Percentiles rank a stretch among this genome's conserved stretches.
Conservation (phyloP, 2,329 filamentous ascomycete genomes). For the Claviceps arundinis region DNA sequence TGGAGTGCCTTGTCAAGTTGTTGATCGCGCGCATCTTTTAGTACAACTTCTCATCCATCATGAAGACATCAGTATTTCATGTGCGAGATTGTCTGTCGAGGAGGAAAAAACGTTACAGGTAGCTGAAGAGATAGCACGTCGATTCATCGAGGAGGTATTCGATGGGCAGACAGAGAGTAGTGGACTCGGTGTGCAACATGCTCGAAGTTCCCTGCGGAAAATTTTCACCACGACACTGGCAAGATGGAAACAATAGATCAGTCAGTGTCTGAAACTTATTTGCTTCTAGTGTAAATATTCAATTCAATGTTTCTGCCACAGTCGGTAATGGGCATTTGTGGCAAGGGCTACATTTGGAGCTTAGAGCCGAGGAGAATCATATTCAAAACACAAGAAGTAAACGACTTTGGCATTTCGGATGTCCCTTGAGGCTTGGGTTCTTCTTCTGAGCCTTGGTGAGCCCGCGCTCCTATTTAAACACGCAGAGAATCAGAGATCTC, state of each 20-base stretch:
- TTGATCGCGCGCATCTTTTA: slow-evolving; percentile 64
- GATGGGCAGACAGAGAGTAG: background rate
- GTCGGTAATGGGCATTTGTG: background rate
- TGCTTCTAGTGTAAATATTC: background rate
- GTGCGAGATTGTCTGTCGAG: slow-evolving; percentile 48
- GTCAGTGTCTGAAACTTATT: background rate
- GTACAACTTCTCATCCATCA: slow-evolving; percentile 54
- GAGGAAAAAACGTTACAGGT: slow-evolving; percentile 55
- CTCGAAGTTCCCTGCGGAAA: slow-evolving; percentile 4
- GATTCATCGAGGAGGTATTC: slow-evolving; percentile 32
- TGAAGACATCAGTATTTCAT: slow-evolving; percentile 63
- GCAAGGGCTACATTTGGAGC: too few species aligned
- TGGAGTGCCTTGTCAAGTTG: slow-evolving; percentile 58
- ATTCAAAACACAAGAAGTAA: too few species aligned
- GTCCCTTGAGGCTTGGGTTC: too few species aligned
- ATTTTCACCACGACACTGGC: background rate
- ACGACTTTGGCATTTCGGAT: too few species aligned
- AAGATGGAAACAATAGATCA: background rate
- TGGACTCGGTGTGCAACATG: slow-evolving; percentile 8
- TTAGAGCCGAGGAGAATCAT: too few species aligned
- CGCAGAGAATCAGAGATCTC: too few species aligned
- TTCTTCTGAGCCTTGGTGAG: too few species aligned
- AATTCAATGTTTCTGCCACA: background rate
- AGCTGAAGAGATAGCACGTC: slow-evolving; percentile 48
- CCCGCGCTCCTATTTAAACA: too few species aligned